These are phyloP conservation scores for Grigorovia jiainica DNA, from an alignment of 805 yeast genomes.

Conservation along the genomic window DNA sequence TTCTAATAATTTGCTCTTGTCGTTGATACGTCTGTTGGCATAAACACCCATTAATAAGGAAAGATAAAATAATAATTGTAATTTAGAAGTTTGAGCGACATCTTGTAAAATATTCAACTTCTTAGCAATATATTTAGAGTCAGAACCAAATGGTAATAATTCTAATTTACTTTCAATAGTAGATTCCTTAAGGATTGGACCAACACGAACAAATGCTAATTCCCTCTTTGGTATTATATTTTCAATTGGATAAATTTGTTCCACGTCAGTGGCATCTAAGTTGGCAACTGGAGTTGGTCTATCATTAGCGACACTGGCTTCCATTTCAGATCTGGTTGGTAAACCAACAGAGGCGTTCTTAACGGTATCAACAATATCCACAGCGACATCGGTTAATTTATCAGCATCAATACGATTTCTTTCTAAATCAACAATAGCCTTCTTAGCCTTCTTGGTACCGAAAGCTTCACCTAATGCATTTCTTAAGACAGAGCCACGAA, in stretches of 20 bases:
- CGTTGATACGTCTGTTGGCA: constrained; percentile 55
- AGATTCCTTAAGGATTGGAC: constrained; percentile 47
- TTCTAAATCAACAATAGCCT: constrained; percentile 71
- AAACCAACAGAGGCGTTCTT: constrained; percentile 57
- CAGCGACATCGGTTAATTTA: constrained; percentile 60
- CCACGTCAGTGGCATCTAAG: constrained; percentile 70
- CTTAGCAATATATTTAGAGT: constrained; percentile 47
- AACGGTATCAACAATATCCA: constrained; percentile 76
- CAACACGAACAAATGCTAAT: constrained; percentile 53
- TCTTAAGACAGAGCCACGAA: constrained; percentile 48
- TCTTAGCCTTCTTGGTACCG: constrained; percentile 94
- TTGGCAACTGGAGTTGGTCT: constrained; percentile 80
- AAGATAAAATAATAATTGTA: constrained; percentile 69
- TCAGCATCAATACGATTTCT: constrained; percentile 83
- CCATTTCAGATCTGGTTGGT: constrained; percentile 63
- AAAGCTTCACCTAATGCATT: constrained; percentile 88
- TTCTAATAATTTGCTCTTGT: constrained; percentile 49
- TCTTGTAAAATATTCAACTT: constrained; percentile 34
- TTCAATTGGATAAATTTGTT: constrained; percentile 69
- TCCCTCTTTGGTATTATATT: constrained; percentile 63
- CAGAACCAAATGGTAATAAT: constrained; percentile 46
- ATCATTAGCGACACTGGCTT: constrained; percentile 46
- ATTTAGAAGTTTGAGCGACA: constrained; percentile 42
- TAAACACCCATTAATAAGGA: constrained; percentile 76
- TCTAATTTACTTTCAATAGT: constrained; percentile 42